Base-by-base conservation (phyloP, 1,284 basidiomycete genomes). In the Trichosporon sp. region DNA sequence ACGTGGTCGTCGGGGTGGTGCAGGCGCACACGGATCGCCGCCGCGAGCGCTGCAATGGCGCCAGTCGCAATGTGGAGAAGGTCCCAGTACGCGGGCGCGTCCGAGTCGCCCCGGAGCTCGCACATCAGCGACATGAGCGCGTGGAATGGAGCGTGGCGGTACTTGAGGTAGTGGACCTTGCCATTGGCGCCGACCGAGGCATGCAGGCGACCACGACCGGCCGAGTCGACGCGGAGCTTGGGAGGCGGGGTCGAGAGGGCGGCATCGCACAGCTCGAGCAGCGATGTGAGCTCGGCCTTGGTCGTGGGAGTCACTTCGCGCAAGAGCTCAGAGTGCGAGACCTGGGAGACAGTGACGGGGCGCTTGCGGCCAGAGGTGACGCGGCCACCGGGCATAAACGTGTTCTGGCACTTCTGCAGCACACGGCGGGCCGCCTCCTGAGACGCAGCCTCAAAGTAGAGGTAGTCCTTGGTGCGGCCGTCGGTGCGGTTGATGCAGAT, bases 391-490 rank as follows among this genome's bases (percentile, higher is more conserved):
- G 78, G 73, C 70, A 81, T 75, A 44, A 74, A 69, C 2, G 66
- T 62, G 49, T 78, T 78, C 60, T 81, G 79, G 52, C 74, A 65
- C n/a, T 63, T 69, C 63, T 78, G 70, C 27, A 81, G 71, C 19
- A 80, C 69, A 6, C 63, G 58, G 8, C 71, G 68, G 0, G 77
- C 77, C 2, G 77, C 75, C 31, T 71, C 64, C n/a, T 61, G 61
- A 2, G 73, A 73, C 13, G 61, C 60, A 5, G 77, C 78, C 61
- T 81, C 80, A 59, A 81, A 68, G 60, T 77, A 81, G 79, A 80
- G 61, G 64, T 75, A 81, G 59, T 81, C 79, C 62, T 79, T 80
- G 4, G 77, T 80, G 23, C 76, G 69, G 0, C 80, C 80, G 40
- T 78, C 77, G 31, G 59, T 65, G 3, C 74, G 71, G 54, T 80